These are phyloP conservation scores for Gnetum montanum DNA, from an alignment of 75 land plant genomes.

Conservation along the genomic window DNA sequence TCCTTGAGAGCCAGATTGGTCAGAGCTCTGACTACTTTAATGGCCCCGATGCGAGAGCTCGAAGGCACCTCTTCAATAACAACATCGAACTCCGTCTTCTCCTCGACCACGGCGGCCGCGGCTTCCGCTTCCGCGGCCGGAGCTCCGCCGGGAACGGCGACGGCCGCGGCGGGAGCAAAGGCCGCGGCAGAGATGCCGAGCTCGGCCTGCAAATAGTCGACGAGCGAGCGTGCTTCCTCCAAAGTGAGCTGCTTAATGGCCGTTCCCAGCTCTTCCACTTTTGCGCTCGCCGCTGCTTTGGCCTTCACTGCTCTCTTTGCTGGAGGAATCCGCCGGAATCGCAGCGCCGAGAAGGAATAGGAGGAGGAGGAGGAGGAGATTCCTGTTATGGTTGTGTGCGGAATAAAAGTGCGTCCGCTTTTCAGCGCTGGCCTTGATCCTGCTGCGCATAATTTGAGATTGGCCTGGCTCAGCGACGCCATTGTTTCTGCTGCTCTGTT, in stretches of 20 bases:
- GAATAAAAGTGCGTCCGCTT: too few species aligned
- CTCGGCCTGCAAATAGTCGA: constrained; percentile 53
- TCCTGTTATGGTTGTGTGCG: too few species aligned
- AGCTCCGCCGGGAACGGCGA: constrained; percentile 14
- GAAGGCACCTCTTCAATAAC: constrained; percentile 79
- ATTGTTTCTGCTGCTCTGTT: too few species aligned
- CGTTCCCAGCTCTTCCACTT: constrained; percentile 39
- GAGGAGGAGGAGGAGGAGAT: too few species aligned
- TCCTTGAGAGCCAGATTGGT: constrained; percentile 84
- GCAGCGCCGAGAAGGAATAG: too few species aligned
- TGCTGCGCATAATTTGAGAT: too few species aligned
- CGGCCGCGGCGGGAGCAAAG: constrained; percentile 40
- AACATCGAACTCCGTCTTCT: constrained; percentile 86
- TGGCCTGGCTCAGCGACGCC: too few species aligned
- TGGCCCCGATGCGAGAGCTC: constrained; percentile 62
- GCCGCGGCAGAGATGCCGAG: constrained; percentile 75
- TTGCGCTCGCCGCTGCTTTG: constrained; percentile 22
- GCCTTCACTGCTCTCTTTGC: too few species aligned
- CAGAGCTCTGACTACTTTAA: constrained; percentile 70
- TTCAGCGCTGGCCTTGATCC: too few species aligned
- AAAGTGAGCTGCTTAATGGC: constrained; percentile 42
- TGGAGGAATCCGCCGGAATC: too few species aligned
- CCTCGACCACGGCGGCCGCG: constrained; percentile 50
- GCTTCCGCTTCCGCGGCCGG: constrained; percentile 24
- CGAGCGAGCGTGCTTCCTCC: constrained; percentile 48